Percentiles rank a stretch among this genome's conserved stretches.
Evolutionary conservation across 768 basidiomycete species (phyloP).

Genomic region (Tulasnella sp.): DNA sequence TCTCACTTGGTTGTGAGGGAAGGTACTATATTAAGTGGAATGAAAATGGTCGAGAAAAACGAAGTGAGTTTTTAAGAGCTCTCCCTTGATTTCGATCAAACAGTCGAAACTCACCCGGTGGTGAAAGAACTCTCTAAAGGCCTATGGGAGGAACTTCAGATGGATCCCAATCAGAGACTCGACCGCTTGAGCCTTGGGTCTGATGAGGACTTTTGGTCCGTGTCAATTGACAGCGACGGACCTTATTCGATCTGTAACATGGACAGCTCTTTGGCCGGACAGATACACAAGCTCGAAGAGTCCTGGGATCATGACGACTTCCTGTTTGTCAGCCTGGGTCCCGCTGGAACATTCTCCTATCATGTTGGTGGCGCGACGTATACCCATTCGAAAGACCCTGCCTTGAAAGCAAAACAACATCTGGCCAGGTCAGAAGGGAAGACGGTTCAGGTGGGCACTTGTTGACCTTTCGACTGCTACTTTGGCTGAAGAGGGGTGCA

Average conservation of each 20-base stretch:
- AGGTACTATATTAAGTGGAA: conserved; percentile 1
- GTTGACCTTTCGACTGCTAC: too few species aligned
- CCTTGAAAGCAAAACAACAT: too few species aligned
- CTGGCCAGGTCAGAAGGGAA: too few species aligned
- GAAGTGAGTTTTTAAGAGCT: background rate
- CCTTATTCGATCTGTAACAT: background rate
- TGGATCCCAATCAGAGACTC: background rate
- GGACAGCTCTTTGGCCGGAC: background rate
- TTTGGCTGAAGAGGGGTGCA: too few species aligned
- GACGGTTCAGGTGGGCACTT: too few species aligned
- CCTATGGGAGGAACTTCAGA: conserved; percentile 2
- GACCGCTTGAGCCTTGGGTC: background rate
- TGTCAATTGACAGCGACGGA: background rate
- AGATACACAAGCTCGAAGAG: too few species aligned
- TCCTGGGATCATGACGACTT: too few species aligned
- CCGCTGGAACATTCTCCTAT: too few species aligned
- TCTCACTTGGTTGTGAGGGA: background rate
- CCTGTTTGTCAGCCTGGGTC: too few species aligned
- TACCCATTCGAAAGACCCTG: too few species aligned
- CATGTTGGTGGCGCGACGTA: too few species aligned
- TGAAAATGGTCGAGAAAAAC: background rate
- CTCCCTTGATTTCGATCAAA: background rate
- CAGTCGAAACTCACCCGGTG: background rate
- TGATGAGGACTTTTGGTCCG: background rate
- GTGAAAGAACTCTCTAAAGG: conserved; percentile 6